Percentiles rank a stretch among this genome's conserved stretches.
Conservation (phyloP, 164 flowering plant species). For the Nelumbo lutea region DNA sequence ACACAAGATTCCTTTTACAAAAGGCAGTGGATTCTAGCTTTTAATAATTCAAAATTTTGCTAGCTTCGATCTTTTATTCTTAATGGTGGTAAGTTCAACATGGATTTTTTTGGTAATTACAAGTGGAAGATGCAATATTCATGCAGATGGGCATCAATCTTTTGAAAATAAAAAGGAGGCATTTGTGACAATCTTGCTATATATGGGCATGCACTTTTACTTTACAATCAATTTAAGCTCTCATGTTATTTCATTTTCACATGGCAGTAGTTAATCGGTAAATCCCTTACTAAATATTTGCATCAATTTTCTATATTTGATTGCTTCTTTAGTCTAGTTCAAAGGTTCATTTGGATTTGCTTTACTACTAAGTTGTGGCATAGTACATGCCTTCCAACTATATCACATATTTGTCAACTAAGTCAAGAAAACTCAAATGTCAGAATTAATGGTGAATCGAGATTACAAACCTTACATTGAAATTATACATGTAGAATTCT, state of each 20-base stretch:
- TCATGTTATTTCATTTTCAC: neutral
- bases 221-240: neutral
- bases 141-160: constrained; percentile 54
- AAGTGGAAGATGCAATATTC: neutral
- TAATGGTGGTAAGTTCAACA: constrained; percentile 50
- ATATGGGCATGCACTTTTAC: constrained; percentile 64
- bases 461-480: neutral
- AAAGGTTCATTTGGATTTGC: constrained; percentile 89
- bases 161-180: constrained; percentile 38
- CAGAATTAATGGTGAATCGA: neutral
- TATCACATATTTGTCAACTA: constrained; percentile 74
- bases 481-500: too few species aligned
- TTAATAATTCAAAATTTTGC: constrained; percentile 61
- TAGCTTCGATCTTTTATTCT: constrained; percentile 65
- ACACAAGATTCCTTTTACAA: constrained; percentile 50
- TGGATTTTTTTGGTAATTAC: neutral
- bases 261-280: neutral
- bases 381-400: constrained; percentile 67
- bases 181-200: constrained; percentile 81
- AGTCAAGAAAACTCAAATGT: constrained; percentile 17
- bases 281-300: neutral
- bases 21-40: constrained; percentile 66
- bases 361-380: constrained; percentile 70
- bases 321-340: constrained; percentile 59
- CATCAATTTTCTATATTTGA: neutral